Evolutionary conservation across 2,329 filamentous ascomycete genomes (phyloP), one percentile per base, ranked within the genome.

Genomic region (Dactylellina drechsleri): DNA sequence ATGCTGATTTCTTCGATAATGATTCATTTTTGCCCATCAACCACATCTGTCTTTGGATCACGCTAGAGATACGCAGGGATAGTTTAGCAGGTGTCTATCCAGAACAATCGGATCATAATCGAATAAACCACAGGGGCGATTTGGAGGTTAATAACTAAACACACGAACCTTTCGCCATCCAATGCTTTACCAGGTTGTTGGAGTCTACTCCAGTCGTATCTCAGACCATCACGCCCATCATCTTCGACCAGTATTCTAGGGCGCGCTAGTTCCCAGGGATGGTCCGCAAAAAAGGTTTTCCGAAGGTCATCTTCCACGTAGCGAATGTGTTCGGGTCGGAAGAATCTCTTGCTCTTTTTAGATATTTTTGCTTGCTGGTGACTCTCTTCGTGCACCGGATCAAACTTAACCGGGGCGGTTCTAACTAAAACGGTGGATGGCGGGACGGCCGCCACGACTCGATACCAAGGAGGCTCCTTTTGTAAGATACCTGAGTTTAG

Each of bases 191-290:
- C 91, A 4, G 85, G 86, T 83, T 98, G 95, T 79, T 86, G 84
- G 78, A 96, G 82, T 79, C 83, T 89, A 78, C 90, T 91, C 94
- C 94, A 98, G 82, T 97, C 88, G 79, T 88, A 89, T 65, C 83
- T 85, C 81, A 90, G 87, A 60, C 88, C 85, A 80, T 99, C 94
- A 81, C 90, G 91, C 62, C 95, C 95, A 80, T 94, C 91, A 78
- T 89, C 85, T 83, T 99, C 95, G 8, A 98, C 84, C 54, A 99
- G 85, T 71, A 97, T 86, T 78, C 92, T 87, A 65, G 95, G 95
- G 77, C 94, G 87, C 16, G 95, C 95, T 80, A 99, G 84, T 83
- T 99, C 95, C 95, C 95, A 99, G 4, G 95, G 95, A 81, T 99
- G 95, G 82, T 99, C 94, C 80, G 86, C 88, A 84, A 92, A 99